These are phyloP conservation scores for Rhizopus arrhizus DNA, from an alignment of 371 early-diverging fungal species.

Conservation along the genomic window DNA sequence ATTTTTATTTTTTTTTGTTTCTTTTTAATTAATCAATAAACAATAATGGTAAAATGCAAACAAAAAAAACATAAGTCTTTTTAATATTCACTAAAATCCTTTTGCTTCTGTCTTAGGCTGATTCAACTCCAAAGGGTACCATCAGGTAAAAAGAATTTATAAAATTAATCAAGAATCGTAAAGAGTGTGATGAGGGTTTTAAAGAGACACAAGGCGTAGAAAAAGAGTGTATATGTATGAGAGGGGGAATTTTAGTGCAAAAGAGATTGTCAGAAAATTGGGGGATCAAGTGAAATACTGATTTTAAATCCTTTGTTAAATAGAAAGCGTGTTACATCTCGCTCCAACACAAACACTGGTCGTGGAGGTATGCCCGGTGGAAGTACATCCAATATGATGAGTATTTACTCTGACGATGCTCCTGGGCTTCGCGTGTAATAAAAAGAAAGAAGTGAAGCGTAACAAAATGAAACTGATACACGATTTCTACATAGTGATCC, in stretches of 20 bases:
- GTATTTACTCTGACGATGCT: conserved; percentile 94
- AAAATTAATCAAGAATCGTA: too few species aligned
- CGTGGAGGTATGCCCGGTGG: conserved; percentile 62
- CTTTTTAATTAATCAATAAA: background rate
- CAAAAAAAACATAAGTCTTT: background rate
- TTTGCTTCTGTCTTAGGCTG: conserved; percentile 22
- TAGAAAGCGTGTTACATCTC: conserved; percentile 62
- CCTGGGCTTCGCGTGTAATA: conserved; percentile 93
- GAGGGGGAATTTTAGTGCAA: background rate
- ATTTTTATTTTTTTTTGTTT: background rate
- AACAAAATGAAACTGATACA: too few species aligned
- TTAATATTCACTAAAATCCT: background rate
- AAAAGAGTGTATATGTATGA: background rate
- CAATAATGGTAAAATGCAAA: too few species aligned
- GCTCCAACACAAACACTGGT: conserved; percentile 48
- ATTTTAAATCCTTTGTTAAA: background rate
- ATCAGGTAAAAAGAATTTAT: conserved; percentile 37
- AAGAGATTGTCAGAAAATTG: background rate
- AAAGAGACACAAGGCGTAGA: background rate
- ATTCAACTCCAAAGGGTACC: conserved; percentile 54
- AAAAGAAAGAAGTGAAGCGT: too few species aligned
- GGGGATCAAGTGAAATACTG: too few species aligned
- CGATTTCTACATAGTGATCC: conserved; percentile 77
- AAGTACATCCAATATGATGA: conserved; percentile 85
- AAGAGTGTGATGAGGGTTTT: background rate